Conservation (phyloP, 2,329 filamentous ascomycete genomes). For the Colletotrichum scovillei region DNA sequence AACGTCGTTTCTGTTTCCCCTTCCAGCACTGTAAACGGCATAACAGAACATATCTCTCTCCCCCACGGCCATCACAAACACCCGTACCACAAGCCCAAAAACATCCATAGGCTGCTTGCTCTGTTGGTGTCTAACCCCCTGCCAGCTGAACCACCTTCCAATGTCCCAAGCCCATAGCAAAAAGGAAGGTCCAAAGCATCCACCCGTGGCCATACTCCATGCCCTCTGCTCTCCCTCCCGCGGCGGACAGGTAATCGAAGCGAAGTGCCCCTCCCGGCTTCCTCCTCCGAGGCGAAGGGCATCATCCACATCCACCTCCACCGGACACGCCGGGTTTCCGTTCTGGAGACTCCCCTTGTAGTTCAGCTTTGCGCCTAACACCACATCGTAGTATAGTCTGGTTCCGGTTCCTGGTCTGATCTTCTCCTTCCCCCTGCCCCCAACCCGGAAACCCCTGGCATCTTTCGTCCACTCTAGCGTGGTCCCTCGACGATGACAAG, state of each 20-base stretch:
- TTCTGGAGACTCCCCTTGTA: not conserved
- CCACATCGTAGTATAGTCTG: not conserved
- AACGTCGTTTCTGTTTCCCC: slow-evolving; percentile 6
- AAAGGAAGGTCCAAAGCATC: not conserved
- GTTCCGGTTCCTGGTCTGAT: slow-evolving; percentile 27
- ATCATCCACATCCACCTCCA: slow-evolving; percentile 13
- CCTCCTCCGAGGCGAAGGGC: not conserved
- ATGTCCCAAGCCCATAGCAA: not conserved
- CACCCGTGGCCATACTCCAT: not conserved
- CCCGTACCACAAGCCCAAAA: not conserved
- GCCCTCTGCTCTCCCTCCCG: not conserved
- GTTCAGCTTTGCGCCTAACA: not conserved
- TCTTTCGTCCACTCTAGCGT: not conserved
- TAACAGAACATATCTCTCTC: not conserved
- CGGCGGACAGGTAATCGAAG: slow-evolving; percentile 11
- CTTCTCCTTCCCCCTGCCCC: slow-evolving; percentile 3
- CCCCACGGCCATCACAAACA: not conserved
- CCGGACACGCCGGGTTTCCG: slow-evolving; percentile 24
- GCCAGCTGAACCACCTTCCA: not conserved
- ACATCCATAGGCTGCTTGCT: not conserved
- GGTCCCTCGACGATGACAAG: not conserved
- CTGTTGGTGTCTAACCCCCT: not conserved
- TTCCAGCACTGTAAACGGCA: not conserved
- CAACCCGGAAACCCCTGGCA: not conserved
- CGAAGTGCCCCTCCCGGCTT: not conserved